Evolutionary conservation across 2,329 filamentous ascomycete species (phyloP).

Genomic region (Exophiala aquamarina): DNA sequence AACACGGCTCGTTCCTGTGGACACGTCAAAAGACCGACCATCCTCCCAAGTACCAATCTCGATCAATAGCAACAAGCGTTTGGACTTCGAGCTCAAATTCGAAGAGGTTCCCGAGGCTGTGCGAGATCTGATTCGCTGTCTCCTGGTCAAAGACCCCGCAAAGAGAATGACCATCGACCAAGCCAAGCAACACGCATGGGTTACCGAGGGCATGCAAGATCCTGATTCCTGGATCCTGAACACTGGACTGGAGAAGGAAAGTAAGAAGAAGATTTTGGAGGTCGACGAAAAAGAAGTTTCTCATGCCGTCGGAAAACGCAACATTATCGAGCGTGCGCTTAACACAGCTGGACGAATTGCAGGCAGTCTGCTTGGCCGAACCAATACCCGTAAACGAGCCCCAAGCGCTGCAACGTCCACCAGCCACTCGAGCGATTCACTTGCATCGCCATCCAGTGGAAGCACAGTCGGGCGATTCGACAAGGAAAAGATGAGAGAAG

Average conservation of each 20-base stretch:
- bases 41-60: conserved; percentile 37
- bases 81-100: conserved; percentile 76
- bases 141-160: conserved; percentile 85
- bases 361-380: conserved; percentile 62
- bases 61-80: conserved; percentile 67
- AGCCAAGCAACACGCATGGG: conserved; percentile 93
- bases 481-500: conserved; percentile 33
- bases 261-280: conserved; percentile 75
- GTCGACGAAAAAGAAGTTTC: conserved; percentile 90
- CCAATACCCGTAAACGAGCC: conserved; percentile 46
- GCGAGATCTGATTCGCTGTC: conserved; percentile 71
- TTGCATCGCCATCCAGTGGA: conserved; percentile 53
- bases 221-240: conserved; percentile 85
- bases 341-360: conserved; percentile 52
- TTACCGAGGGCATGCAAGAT: conserved; percentile 74
- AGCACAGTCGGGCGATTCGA: conserved; percentile 57
- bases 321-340: conserved; percentile 76
- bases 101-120: conserved; percentile 82
- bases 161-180: conserved; percentile 86
- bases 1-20: conserved; percentile 73
- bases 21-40: conserved; percentile 32
- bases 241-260: conserved; percentile 78
- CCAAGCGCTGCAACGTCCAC: conserved; percentile 55
- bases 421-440: conserved; percentile 56
- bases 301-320: conserved; percentile 84